These are phyloP conservation scores for Neurospora sp. DNA, from an alignment of 495 filamentous ascomycete genomes.

Conservation along the genomic window DNA sequence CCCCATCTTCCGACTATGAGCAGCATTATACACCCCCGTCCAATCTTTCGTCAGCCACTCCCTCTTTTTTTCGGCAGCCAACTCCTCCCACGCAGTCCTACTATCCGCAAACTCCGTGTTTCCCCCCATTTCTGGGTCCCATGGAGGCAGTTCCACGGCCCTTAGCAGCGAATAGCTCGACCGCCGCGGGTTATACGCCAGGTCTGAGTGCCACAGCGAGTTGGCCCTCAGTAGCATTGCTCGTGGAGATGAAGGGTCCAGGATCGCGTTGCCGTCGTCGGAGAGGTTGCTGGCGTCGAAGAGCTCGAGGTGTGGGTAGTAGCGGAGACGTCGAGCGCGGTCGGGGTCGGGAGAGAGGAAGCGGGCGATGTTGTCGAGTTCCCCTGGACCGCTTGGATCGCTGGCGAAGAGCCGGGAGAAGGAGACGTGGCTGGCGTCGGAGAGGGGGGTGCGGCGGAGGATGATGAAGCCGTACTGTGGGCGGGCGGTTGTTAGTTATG, in stretches of 20 bases:
- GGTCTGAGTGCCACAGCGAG: conserved; percentile 50
- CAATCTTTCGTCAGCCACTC: conserved; percentile 36
- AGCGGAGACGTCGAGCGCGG: conserved; percentile 29
- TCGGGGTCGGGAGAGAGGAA: conserved; percentile 30
- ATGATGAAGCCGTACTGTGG: conserved; percentile 47
- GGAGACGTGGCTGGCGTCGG: conserved; percentile 42
- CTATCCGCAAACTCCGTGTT: conserved; percentile 51
- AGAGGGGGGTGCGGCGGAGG: conserved; percentile 42
- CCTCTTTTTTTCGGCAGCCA: conserved; percentile 26
- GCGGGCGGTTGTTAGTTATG: neutral
- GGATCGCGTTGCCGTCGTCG: conserved; percentile 28
- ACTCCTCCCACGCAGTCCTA: conserved; percentile 42
- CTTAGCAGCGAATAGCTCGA: conserved; percentile 45
- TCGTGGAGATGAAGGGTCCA: conserved; percentile 21
- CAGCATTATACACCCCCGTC: conserved; percentile 44
- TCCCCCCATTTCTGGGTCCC: conserved; percentile 31
- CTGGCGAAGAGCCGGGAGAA: conserved; percentile 43
- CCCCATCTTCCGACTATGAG: conserved; percentile 42
- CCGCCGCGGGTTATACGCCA: conserved; percentile 49
- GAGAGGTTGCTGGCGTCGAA: conserved; percentile 50
- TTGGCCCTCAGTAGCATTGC: conserved; percentile 39
- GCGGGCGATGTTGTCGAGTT: conserved; percentile 46
- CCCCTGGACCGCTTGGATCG: neutral
- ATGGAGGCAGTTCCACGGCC: conserved; percentile 41
- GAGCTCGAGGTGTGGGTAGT: conserved; percentile 38